phyloP scores from a whole-genome alignment of 352 stramenopile species.

The Phytopythium ostracodes region DNA sequence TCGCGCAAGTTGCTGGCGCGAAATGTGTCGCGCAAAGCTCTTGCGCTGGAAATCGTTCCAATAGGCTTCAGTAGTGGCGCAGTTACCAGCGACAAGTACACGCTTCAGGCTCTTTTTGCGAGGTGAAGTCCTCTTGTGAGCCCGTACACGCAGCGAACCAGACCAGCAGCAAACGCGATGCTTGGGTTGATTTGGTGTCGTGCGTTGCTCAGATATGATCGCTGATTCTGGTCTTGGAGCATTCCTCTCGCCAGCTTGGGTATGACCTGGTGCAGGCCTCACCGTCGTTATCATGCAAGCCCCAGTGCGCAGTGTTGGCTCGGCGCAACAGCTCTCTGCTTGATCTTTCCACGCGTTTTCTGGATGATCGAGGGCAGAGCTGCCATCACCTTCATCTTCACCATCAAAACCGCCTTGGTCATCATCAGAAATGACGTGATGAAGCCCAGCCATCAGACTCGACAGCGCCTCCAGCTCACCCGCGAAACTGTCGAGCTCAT shows the following conservation, averaged over 20 bases:
- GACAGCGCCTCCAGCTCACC: slow-evolving; percentile 16
- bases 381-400: background rate
- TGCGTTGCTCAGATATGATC: background rate
- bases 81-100: too few relatives aligned
- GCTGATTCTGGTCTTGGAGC: background rate
- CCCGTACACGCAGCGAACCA: background rate
- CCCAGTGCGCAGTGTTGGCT: too few relatives aligned
- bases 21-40: slow-evolving; percentile 55
- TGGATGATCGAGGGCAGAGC: background rate
- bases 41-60: slow-evolving; percentile 53
- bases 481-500: slow-evolving; percentile 26
- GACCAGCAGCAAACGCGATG: background rate
- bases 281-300: too few relatives aligned
- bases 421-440: background rate
- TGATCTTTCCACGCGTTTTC: too few relatives aligned
- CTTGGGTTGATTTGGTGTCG: background rate
- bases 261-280: too few relatives aligned
- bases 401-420: background rate
- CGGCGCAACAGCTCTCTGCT: too few relatives aligned
- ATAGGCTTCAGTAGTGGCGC: background rate
- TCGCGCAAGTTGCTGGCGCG: slow-evolving; percentile 42
- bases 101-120: background rate
- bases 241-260: too few relatives aligned
- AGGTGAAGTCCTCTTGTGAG: background rate
- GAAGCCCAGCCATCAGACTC: background rate